Evolutionary conservation across 495 filamentous ascomycete species (phyloP).

Genomic region (Hypomontagnella monticulosa): DNA sequence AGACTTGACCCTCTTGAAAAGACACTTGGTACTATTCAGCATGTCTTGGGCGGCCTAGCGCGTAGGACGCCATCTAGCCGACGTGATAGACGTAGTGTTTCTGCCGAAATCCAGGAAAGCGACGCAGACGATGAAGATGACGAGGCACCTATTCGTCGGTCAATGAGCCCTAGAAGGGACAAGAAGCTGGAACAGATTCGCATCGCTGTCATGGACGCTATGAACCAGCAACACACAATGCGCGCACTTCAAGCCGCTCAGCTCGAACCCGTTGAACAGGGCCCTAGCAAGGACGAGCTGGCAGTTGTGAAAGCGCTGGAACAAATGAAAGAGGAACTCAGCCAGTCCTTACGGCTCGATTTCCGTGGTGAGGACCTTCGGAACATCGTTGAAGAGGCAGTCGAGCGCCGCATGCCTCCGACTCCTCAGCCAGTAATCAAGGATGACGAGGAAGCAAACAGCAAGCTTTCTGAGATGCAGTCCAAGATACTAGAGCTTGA

Average conservation of each 20-base stretch:
- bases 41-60: conserved; percentile 63
- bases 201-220: conserved; percentile 77
- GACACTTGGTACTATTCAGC: conserved; percentile 77
- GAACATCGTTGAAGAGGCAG: conserved; percentile 67
- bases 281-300: conserved; percentile 37
- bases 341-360: conserved; percentile 53
- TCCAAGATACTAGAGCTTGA: conserved; percentile 51
- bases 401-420: conserved; percentile 59
- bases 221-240: conserved; percentile 65
- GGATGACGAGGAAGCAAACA: conserved; percentile 48
- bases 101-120: conserved; percentile 74
- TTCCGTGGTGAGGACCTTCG: conserved; percentile 65
- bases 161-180: conserved; percentile 73
- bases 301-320: conserved; percentile 51
- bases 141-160: conserved; percentile 69
- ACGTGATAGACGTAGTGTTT: conserved; percentile 64
- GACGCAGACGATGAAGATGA: conserved; percentile 97
- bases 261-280: conserved; percentile 33
- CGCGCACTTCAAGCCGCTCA: conserved; percentile 39
- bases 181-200: conserved; percentile 86
- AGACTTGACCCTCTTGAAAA: conserved; percentile 81
- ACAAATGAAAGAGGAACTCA: conserved; percentile 61
- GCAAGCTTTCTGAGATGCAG: conserved; percentile 52
- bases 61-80: conserved; percentile 55
- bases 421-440: conserved; percentile 47